These are phyloP conservation scores for Daldinia grandis DNA, from an alignment of 495 filamentous ascomycete species.

Conservation along the genomic window DNA sequence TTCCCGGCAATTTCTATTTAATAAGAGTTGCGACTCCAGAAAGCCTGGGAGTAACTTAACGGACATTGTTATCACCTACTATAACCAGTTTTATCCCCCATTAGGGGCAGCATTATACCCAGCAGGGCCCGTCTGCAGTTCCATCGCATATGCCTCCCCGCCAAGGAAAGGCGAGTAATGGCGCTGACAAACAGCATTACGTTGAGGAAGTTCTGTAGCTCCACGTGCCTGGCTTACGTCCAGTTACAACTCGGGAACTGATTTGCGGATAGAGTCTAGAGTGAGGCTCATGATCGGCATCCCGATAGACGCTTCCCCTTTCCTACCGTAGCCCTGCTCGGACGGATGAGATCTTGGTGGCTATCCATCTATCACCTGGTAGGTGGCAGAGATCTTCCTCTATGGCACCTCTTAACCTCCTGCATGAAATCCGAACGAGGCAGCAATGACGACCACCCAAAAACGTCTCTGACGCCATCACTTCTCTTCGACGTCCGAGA, in stretches of 20 bases:
- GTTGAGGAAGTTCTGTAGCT: constrained; percentile 14
- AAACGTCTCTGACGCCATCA: constrained; percentile 23
- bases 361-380: neutral
- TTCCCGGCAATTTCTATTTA: constrained; percentile 31
- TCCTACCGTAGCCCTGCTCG: constrained; percentile 20
- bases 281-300: constrained; percentile 41
- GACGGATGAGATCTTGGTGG: constrained; percentile 25
- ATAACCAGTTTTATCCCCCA: constrained; percentile 33
- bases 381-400: constrained; percentile 13
- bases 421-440: constrained; percentile 22
- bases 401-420: constrained; percentile 17
- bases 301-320: constrained; percentile 13
- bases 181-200: constrained; percentile 26
- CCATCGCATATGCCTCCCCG: constrained; percentile 37
- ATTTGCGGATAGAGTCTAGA: constrained; percentile 26
- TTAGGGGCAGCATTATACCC: constrained; percentile 32
- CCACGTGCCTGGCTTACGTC: constrained; percentile 36
- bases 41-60: constrained; percentile 2
- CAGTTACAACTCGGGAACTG: constrained; percentile 36
- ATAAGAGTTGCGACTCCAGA: constrained; percentile 29
- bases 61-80: constrained; percentile 37
- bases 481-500: neutral
- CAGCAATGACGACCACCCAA: constrained; percentile 11
- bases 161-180: constrained; percentile 26
- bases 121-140: constrained; percentile 39